Evolutionary conservation across 257 asterid genomes (phyloP).

Genomic region (Solanum corneliomulleri): DNA sequence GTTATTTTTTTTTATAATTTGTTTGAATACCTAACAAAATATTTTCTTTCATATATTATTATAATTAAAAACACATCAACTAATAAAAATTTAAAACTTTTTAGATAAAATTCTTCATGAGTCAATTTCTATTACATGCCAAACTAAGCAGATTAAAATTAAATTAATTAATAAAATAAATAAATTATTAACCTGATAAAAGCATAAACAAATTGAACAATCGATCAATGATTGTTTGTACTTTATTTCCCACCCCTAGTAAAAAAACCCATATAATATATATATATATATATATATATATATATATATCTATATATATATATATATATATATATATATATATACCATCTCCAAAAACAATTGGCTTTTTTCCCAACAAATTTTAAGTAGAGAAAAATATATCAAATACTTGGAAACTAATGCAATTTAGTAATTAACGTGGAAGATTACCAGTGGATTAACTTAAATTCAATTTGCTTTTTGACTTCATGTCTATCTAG

Average conservation of each 20-base stretch:
- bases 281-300: no score
- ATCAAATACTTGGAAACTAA: neutral
- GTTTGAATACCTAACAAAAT: no score
- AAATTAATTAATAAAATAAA: no score
- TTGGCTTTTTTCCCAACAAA: neutral
- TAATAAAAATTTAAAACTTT: no score
- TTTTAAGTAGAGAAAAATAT: neutral
- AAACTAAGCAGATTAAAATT: neutral
- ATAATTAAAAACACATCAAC: no score
- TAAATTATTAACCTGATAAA: no score
- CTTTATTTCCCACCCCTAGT: neutral
- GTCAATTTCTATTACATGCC: neutral
- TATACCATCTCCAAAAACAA: neutral
- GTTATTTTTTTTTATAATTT: no score
- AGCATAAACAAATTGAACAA: neutral
- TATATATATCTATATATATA: no score
- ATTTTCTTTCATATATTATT: no score
- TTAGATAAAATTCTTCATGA: no score
- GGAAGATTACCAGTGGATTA: neutral
- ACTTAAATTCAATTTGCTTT: neutral
- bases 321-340: no score
- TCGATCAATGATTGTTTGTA: neutral
- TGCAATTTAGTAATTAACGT: neutral
- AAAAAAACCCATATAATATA: no score
- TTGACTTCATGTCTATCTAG: neutral